Evolutionary conservation across 441 rosid genomes (phyloP), one percentile per base, ranked within the genome.

Genomic region (Viola pubescens): DNA sequence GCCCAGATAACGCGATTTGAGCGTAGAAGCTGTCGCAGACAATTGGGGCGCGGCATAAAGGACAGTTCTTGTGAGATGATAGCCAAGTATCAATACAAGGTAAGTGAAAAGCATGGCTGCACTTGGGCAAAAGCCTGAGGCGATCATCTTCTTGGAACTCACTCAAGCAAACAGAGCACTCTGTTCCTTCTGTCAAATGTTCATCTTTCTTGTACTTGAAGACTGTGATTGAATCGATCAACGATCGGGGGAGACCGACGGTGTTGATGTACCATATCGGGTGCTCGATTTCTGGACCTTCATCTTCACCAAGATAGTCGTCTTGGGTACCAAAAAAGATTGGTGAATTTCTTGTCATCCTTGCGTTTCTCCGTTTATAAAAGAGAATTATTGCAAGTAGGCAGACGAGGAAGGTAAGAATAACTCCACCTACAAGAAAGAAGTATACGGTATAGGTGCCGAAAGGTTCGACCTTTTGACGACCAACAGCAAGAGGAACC

Each of bases 81-180:
- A 90, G 64, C 97, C 97, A 87, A 9, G 89, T 80, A 68, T 90
- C 97, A 4, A 90, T 82, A 57, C 95, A 90, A 13, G 79, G 66
- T 8, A 86, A 16, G 71, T 90, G 97, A 64, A 90, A 90, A 37
- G 90, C 94, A 61, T 88, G 97, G 48, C 73, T 82, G 60, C 96
- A 91, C 72, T 86, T 88, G 0, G 91, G 91, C 70, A 90, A 63
- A 54, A 90, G 61, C 69, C 87, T 74, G 9, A 90, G 76, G 6
- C 70, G 73, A 38, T 84, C 96, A 14, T 78, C 78, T 61, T 90
- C 91, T 68, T 82, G 63, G 42, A 88, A 90, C 59, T 86, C 95
- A 59, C 58, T 78, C 79, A 90, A 78, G 74, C 97, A 90, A 62
- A 90, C 84, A 43, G 97, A 79, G 72, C 97, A 90, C 10, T 88